Evolutionary conservation across 331 rosid genomes (phyloP).

Genomic region (Cucumis variabilis): DNA sequence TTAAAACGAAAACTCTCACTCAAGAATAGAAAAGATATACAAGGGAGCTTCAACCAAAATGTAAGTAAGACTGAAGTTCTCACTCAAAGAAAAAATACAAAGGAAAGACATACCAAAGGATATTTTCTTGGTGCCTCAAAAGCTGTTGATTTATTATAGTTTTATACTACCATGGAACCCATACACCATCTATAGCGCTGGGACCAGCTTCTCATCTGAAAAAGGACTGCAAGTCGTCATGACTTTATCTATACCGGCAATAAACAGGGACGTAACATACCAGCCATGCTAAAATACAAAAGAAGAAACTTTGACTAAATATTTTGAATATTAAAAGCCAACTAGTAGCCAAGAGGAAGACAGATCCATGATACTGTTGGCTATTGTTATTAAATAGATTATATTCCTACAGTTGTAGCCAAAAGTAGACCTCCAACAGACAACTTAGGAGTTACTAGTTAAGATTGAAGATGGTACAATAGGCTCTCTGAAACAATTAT

Average conservation of each 20-base stretch:
- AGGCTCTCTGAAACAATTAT: conserved; percentile 12
- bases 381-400: conserved; percentile 13
- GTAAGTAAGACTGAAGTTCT: neutral
- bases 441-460: neutral
- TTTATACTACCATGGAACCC: conserved; percentile 92
- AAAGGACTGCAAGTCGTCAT: conserved; percentile 20
- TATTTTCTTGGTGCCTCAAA: conserved; percentile 57
- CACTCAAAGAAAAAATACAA: neutral
- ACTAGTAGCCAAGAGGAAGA: conserved; percentile 1
- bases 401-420: conserved; percentile 12
- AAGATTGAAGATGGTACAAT: neutral
- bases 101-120: conserved; percentile 59
- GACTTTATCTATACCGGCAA: conserved; percentile 34
- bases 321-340: conserved; percentile 5
- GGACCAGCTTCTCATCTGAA: conserved; percentile 88
- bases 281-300: neutral
- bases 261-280: conserved; percentile 22
- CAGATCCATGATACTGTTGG: neutral
- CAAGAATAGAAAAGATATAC: neutral
- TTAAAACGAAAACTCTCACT: neutral
- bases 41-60: conserved; percentile 7
- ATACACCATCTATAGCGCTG: conserved; percentile 73
- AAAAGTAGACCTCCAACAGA: conserved; percentile 2
- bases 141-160: conserved; percentile 61
- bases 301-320: neutral